Evolutionary conservation across 257 asterid genomes (phyloP), one percentile per base, ranked within the genome.

Genomic region (Solanum virginianum): DNA sequence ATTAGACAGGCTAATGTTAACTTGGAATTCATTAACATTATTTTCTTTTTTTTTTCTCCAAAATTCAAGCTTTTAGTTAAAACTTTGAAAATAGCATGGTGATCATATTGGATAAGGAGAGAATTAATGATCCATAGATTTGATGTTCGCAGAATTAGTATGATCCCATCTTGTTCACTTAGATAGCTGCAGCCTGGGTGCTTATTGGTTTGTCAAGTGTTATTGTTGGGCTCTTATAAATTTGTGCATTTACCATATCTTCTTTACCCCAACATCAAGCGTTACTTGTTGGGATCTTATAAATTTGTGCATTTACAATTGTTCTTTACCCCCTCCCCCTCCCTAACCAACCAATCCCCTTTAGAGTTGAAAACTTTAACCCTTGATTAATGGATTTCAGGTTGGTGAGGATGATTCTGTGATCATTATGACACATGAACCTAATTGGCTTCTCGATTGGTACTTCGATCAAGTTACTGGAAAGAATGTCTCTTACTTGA

Each of bases 361-460:
- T 12, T 74, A 45, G 5, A 75, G 10, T 75, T 75, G 43, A 47
- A 74, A 74, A 4, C n/a, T 74, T n/a, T 14, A 47, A 74, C 43
- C 81, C 62, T 49, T 75, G 24, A 10, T 47, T 75, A 77, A 24
- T 2, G 14, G 49, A 68, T 88, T 88, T 82, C 94, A 97, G 99
- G 96, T 97, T 51, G 93, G 95, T 17, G 92, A 95, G 29, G 36
- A 89, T 56, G 99, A 97, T 88, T 92, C 97, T 15, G 99, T 97
- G 87, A 95, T 97, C 86, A 93, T 97, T 82, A 93, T 95, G 98
- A 97, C 99, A 47, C 99, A 97, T 62, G 98, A 97, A 84, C 99
- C 98, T 71, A 95, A 88, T 80, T 97, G 98, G 99, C 97, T 97
- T 85, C 97, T 92, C 54, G 98, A 97, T 91, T 97, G 98, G 96